Conservation (phyloP, 2,329 filamentous ascomycete species). For the Fusarium sp. region DNA sequence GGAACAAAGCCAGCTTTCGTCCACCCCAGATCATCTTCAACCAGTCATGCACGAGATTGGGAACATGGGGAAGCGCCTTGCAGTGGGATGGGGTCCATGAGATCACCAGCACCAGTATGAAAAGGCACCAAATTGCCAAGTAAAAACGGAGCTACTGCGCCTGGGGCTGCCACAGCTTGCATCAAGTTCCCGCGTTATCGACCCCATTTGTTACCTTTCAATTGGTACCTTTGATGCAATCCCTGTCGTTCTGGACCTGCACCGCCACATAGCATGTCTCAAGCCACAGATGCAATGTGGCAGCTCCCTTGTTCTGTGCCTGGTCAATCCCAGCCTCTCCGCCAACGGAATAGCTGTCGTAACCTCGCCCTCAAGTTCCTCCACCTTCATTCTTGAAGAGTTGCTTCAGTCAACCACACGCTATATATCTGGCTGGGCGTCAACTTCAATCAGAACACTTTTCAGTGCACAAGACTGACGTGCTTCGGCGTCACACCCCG, state of each 20-base stretch:
- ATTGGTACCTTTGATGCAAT: slow-evolving; percentile 4
- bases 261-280: slow-evolving; percentile 26
- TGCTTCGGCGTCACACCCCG: neutral
- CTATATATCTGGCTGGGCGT: neutral
- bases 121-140: slow-evolving; percentile 13
- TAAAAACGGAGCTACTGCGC: slow-evolving; percentile 18
- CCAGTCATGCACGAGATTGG: slow-evolving; percentile 30
- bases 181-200: slow-evolving; percentile 27
- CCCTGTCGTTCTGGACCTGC: slow-evolving; percentile 22
- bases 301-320: slow-evolving; percentile 23
- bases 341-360: slow-evolving; percentile 12
- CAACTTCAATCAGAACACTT: neutral
- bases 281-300: slow-evolving; percentile 26
- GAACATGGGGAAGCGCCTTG: slow-evolving; percentile 24
- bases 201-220: slow-evolving; percentile 14
- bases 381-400: neutral
- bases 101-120: slow-evolving; percentile 24
- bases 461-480: neutral
- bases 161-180: slow-evolving; percentile 12
- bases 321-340: slow-evolving; percentile 22
- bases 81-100: slow-evolving; percentile 30
- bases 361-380: neutral
- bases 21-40: slow-evolving; percentile 20
- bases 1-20: slow-evolving; percentile 11
- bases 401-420: neutral